phyloP scores from a whole-genome alignment of 768 basidiomycete genomes.

The Multifurca ochricompacta region DNA sequence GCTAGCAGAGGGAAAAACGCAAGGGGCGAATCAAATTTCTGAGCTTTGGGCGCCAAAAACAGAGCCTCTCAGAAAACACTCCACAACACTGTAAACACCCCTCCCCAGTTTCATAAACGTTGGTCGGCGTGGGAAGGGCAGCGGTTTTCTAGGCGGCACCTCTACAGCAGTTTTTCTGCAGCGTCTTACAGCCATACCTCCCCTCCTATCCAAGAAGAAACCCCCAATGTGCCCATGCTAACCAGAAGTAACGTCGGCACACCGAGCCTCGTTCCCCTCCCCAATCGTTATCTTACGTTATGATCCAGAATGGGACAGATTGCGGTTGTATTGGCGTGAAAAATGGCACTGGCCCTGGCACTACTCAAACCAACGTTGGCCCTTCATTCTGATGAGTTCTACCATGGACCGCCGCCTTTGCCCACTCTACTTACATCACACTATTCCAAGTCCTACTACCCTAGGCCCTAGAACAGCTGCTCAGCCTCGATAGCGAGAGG shows the following conservation, averaged over 20 bases:
- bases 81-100: too few species aligned
- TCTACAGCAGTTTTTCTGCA: too few species aligned
- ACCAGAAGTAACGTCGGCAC: background rate
- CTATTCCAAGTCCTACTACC: too few species aligned
- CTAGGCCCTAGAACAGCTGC: too few species aligned
- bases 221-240: background rate
- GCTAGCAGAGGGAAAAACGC: too few species aligned
- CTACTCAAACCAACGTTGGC: too few species aligned
- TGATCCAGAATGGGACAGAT: background rate
- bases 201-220: background rate
- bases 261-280: background rate
- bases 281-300: background rate
- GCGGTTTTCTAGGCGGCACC: too few species aligned
- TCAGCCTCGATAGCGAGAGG: too few species aligned
- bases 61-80: too few species aligned
- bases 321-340: background rate
- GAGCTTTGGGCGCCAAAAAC: too few species aligned
- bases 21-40: too few species aligned
- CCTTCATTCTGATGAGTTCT: too few species aligned
- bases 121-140: background rate
- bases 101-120: background rate
- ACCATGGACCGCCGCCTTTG: background rate
- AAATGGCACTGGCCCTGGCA: background rate
- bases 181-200: background rate
- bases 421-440: background rate